These are phyloP conservation scores for Malbranchea zuffiana DNA, from an alignment of 2,329 filamentous ascomycete species.

Conservation along the genomic window DNA sequence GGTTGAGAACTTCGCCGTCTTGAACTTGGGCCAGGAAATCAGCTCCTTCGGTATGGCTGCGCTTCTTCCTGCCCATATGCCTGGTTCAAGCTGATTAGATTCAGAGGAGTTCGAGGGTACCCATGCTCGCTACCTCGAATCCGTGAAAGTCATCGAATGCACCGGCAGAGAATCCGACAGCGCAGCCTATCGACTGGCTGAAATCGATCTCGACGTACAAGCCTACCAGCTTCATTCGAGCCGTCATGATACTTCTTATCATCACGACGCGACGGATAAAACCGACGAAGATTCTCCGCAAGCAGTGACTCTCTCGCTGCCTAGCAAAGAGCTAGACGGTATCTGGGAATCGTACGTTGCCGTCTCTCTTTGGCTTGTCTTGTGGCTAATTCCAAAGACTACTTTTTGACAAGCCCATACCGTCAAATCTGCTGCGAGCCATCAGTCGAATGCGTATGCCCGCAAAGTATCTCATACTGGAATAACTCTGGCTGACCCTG, in stretches of 20 bases:
- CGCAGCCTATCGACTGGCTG: conserved; percentile 21
- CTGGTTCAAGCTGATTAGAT: neutral
- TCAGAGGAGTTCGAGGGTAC: conserved; percentile 20
- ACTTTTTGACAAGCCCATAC: conserved; percentile 35
- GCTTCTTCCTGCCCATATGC: neutral
- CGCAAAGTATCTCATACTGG: neutral
- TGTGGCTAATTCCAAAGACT: conserved; percentile 22
- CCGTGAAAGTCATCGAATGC: conserved; percentile 31
- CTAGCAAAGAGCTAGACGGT: conserved; percentile 30
- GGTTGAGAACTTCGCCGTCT: conserved; percentile 23
- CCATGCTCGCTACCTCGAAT: conserved; percentile 23
- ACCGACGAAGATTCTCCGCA: conserved; percentile 21
- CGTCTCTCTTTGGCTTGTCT: neutral
- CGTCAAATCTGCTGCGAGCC: conserved; percentile 31
- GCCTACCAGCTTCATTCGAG: conserved; percentile 28
- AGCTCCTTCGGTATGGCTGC: conserved; percentile 20
- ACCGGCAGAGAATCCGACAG: conserved; percentile 21
- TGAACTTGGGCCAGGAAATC: conserved; percentile 27
- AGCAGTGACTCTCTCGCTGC: conserved; percentile 27
- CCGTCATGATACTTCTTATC: conserved; percentile 11
- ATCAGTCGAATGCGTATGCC: conserved; percentile 30
- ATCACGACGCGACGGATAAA: conserved; percentile 13
- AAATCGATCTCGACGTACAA: conserved; percentile 34
- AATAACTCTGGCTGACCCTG: neutral
- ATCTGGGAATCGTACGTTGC: conserved; percentile 34